Evolutionary conservation across 2,329 filamentous ascomycete species (phyloP).

Genomic region (Alternaria dauci): DNA sequence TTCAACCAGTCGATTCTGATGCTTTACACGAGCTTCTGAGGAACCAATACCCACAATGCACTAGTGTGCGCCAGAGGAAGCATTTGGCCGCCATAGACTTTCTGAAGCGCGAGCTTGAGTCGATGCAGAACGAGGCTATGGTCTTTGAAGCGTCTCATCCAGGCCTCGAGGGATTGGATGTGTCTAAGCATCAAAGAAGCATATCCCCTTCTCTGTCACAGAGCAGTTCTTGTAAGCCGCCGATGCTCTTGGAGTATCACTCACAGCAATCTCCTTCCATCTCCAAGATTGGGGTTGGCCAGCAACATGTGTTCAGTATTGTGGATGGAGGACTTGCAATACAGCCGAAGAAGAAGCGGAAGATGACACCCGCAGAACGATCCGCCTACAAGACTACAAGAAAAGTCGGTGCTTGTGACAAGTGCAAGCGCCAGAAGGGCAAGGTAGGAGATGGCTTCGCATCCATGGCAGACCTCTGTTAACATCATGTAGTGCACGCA

Average conservation of each 20-base stretch:
- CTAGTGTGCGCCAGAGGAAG: slow-evolving; percentile 35
- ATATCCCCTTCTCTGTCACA: neutral
- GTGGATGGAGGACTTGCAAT: slow-evolving; percentile 29
- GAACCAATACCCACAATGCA: slow-evolving; percentile 27
- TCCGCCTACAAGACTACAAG: slow-evolving; percentile 37
- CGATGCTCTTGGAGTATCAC: slow-evolving; percentile 3
- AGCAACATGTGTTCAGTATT: slow-evolving; percentile 38
- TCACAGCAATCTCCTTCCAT: slow-evolving; percentile 11
- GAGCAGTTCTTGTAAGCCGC: neutral
- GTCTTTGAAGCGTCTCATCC: neutral
- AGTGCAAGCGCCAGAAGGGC: slow-evolving; percentile 37
- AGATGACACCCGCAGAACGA: slow-evolving; percentile 38
- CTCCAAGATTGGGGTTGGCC: slow-evolving; percentile 12
- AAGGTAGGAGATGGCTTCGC: slow-evolving; percentile 25
- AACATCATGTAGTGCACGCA: slow-evolving; percentile 7
- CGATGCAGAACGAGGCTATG: slow-evolving; percentile 22
- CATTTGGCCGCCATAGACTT: slow-evolving; percentile 41
- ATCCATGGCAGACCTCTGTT: neutral
- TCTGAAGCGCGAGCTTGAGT: slow-evolving; percentile 29
- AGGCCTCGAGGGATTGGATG: neutral
- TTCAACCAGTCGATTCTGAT: slow-evolving; percentile 35
- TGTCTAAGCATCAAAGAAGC: neutral
- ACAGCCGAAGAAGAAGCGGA: slow-evolving; percentile 37
- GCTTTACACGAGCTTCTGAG: slow-evolving; percentile 33
- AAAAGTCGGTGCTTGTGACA: slow-evolving; percentile 38